Percentiles rank a stretch among this genome's conserved stretches.
These are phyloP conservation scores for Neurospora cerealis DNA, from an alignment of 495 filamentous ascomycete species.

Conservation along the genomic window DNA sequence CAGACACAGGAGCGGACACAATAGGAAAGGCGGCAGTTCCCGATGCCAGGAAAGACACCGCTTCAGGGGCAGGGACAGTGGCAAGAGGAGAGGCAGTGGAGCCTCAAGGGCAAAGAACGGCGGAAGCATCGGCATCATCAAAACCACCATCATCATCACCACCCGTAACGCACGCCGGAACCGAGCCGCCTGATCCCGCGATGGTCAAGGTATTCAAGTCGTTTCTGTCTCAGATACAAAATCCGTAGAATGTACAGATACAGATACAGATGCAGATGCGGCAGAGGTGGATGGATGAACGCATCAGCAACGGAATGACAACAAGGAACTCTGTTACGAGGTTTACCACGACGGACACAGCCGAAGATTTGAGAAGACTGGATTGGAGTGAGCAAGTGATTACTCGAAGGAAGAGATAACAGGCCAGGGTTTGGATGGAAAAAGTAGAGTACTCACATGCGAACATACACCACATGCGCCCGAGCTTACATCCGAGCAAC, in stretches of 20 bases:
- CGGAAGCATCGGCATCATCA: not conserved
- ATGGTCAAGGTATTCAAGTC: not conserved
- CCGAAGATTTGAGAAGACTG: too few relatives aligned
- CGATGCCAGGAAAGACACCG: not conserved
- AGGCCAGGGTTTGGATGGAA: too few relatives aligned
- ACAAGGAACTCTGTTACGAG: too few relatives aligned
- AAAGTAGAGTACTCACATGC: too few relatives aligned
- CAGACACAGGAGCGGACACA: not conserved
- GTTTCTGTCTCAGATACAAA: not conserved
- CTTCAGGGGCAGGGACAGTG: not conserved
- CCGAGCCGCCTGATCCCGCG: not conserved
- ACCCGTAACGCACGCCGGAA: not conserved
- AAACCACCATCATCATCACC: not conserved
- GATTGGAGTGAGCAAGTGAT: too few relatives aligned
- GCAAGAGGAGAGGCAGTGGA: not conserved
- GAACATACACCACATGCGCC: too few relatives aligned
- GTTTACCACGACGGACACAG: too few relatives aligned
- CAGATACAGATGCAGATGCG: too few relatives aligned
- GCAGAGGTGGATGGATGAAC: too few relatives aligned
- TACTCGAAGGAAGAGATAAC: too few relatives aligned
- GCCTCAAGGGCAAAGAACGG: not conserved
- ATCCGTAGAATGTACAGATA: not conserved
- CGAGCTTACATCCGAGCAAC: too few relatives aligned
- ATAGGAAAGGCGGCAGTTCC: not conserved
- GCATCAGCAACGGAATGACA: too few relatives aligned